Conservation (phyloP, 257 asterid genomes). For the Nicotiana sylvestris region DNA sequence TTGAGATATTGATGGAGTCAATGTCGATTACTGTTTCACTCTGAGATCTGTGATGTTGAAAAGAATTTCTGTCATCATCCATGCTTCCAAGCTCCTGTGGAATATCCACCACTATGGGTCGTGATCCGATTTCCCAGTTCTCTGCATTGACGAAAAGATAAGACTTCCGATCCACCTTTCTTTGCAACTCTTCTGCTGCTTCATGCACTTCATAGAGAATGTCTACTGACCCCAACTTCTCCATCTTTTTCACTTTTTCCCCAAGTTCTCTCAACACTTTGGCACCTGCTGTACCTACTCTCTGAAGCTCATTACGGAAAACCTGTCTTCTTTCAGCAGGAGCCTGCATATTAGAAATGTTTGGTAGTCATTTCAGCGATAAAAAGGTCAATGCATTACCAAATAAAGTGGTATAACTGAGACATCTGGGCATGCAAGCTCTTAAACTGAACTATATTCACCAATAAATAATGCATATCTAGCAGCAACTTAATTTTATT, state of each 20-base stretch:
- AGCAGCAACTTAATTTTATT: not conserved
- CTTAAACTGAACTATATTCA: not conserved
- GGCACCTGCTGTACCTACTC: conserved; percentile 55
- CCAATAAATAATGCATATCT: not conserved
- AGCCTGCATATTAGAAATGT: conserved; percentile 33
- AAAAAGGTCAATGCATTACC: not conserved
- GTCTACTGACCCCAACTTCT: conserved; percentile 38
- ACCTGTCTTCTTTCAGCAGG: conserved; percentile 67
- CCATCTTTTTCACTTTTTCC: conserved; percentile 56
- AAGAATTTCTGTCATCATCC: conserved; percentile 15
- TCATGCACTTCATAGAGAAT: conserved; percentile 38
- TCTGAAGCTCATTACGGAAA: conserved; percentile 52
- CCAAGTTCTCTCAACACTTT: conserved; percentile 55
- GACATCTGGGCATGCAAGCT: not conserved
- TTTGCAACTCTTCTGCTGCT: conserved; percentile 47
- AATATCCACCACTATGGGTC: conserved; percentile 24
- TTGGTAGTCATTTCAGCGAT: not conserved
- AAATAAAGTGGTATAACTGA: not conserved
- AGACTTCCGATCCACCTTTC: conserved; percentile 49
- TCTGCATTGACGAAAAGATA: conserved; percentile 64
- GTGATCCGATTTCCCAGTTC: conserved; percentile 53
- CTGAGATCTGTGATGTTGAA: conserved; percentile 27
- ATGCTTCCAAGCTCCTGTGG: conserved; percentile 25
- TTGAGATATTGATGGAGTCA: conserved; percentile 25
- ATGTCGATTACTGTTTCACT: conserved; percentile 42